phyloP scores from a whole-genome alignment of 257 asterid species.

The Cynanchum wilfordii region DNA sequence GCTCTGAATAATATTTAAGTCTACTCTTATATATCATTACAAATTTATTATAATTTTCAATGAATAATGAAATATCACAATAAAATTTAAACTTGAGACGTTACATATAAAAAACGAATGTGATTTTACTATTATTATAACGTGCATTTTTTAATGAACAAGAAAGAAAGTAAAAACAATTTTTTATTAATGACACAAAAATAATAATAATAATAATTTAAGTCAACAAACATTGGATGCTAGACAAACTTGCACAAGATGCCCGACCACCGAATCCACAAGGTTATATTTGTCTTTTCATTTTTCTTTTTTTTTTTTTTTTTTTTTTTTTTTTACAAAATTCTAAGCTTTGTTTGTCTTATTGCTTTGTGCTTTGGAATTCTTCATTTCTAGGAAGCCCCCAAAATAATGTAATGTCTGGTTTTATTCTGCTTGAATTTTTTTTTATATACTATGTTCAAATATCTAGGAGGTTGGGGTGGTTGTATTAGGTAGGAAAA shows the following conservation, averaged over 20 bases:
- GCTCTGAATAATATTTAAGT: too few relatives aligned
- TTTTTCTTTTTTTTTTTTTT: too few relatives aligned
- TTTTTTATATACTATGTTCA: not conserved
- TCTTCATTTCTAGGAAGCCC: not conserved
- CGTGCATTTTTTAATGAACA: too few relatives aligned
- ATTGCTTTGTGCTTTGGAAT: not conserved
- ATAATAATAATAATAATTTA: slow-evolving; percentile 2
- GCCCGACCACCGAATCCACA: not conserved
- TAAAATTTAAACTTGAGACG: too few relatives aligned
- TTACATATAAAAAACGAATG: too few relatives aligned
- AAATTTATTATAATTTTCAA: too few relatives aligned
- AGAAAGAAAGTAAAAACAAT: too few relatives aligned
- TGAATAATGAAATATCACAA: too few relatives aligned
- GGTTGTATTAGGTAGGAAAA: too few relatives aligned
- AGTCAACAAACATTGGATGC: slow-evolving; percentile 11
- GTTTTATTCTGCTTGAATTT: not conserved
- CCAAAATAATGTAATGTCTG: not conserved
- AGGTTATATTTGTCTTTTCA: not conserved
- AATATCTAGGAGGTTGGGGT: too few relatives aligned
- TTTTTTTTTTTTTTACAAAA: not conserved
- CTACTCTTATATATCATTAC: too few relatives aligned
- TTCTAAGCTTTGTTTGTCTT: slow-evolving; percentile 12
- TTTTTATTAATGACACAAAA: not conserved
- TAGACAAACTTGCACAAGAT: not conserved
- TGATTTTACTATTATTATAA: too few relatives aligned